Evolutionary conservation across 179 eudicot genomes (phyloP).

Genomic region (Silene vulgaris): DNA sequence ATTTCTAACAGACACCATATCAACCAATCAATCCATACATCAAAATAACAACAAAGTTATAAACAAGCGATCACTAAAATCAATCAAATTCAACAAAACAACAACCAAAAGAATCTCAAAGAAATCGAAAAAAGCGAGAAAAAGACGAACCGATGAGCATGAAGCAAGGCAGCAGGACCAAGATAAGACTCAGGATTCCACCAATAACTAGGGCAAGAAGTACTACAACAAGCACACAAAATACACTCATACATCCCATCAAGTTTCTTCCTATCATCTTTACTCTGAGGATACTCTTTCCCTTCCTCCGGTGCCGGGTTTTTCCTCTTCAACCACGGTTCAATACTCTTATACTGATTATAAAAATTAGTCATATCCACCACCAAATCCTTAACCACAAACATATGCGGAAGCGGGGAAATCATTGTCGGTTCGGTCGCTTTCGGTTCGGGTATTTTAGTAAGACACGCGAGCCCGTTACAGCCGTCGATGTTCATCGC

Average conservation of each 20-base stretch:
- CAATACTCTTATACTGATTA: conserved; percentile 93
- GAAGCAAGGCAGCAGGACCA: conserved; percentile 96
- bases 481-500: conserved; percentile 98
- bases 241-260: conserved; percentile 99
- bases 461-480: conserved; percentile 87
- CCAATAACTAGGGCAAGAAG: conserved; percentile 99
- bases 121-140: neutral
- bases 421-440: conserved; percentile 32
- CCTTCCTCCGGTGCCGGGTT: conserved; percentile 40
- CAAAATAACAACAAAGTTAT: no score
- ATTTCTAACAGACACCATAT: no score
- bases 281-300: conserved; percentile 79
- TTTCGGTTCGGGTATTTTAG: conserved; percentile 45
- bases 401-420: conserved; percentile 94
- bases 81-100: neutral
- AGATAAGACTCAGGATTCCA: conserved; percentile 95
- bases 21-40: no score
- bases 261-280: conserved; percentile 83
- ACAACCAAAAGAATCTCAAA: neutral
- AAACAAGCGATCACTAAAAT: no score
- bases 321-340: conserved; percentile 98
- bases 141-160: conserved; percentile 64
- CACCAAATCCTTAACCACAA: conserved; percentile 92
- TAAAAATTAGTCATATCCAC: conserved; percentile 98
- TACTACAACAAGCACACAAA: conserved; percentile 87